Percentiles rank a stretch among this genome's conserved stretches.
Evolutionary conservation across 768 basidiomycete genomes (phyloP).

Genomic region (Macrolepiota albuminosa): DNA sequence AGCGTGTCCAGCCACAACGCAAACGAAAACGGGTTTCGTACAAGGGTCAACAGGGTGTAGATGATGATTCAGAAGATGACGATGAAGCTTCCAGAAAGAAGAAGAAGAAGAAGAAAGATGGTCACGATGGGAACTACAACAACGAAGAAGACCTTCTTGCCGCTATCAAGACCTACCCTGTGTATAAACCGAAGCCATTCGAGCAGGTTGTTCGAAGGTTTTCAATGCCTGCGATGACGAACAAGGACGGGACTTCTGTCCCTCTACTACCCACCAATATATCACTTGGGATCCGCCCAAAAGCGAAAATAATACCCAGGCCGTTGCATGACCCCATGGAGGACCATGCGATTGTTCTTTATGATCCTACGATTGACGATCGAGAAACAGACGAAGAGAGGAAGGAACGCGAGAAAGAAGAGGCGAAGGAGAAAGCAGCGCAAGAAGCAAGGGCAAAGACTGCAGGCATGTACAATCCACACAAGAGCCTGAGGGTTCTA

Average conservation of each 20-base stretch:
- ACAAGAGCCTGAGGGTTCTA: conserved; percentile 82
- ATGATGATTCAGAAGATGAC: conserved; percentile 54
- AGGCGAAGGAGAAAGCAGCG: conserved; percentile 56
- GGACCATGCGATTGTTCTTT: conserved; percentile 95
- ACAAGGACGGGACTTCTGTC: conserved; percentile 62
- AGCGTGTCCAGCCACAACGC: conserved; percentile 60
- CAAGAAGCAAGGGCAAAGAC: conserved; percentile 66
- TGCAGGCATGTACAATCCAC: conserved; percentile 80
- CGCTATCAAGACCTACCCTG: conserved; percentile 67
- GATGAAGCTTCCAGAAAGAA: conserved; percentile 50
- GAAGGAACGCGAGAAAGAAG: conserved; percentile 68
- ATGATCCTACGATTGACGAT: conserved; percentile 94
- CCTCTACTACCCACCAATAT: conserved; percentile 54
- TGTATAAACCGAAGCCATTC: conserved; percentile 79
- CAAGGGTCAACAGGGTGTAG: conserved; percentile 52
- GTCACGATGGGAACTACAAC: conserved; percentile 46
- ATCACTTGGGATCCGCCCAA: conserved; percentile 83
- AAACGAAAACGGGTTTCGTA: conserved; percentile 90
- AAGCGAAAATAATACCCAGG: conserved; percentile 75
- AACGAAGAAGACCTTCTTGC: conserved; percentile 61
- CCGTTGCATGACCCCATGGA: conserved; percentile 98
- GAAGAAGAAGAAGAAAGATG: conserved; percentile 65
- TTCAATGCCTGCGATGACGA: conserved; percentile 78
- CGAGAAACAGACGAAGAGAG: conserved; percentile 86
- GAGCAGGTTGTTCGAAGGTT: conserved; percentile 60